Percentiles rank a stretch among this genome's conserved stretches.
Conservation (phyloP, 495 filamentous ascomycete genomes). For the Hyaloscypha variabilis region DNA sequence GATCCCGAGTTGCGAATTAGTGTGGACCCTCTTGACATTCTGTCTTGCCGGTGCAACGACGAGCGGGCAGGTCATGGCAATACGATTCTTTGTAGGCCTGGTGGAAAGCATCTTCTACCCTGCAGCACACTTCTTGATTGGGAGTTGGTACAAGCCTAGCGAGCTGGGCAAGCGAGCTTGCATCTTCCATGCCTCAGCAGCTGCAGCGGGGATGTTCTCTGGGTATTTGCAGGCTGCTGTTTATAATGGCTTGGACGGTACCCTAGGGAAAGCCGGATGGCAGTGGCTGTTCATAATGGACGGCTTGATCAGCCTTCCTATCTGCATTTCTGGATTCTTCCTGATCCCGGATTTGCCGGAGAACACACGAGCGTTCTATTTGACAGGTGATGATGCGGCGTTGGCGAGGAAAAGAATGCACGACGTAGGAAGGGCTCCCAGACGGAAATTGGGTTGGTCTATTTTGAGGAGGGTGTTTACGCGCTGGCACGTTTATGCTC, state of each 20-base stretch:
- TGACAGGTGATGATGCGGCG: constrained; percentile 37
- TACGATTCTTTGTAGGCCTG: constrained; percentile 65
- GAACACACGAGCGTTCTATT: constrained; percentile 55
- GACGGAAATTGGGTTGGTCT: constrained; percentile 33
- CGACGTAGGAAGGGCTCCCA: constrained; percentile 44
- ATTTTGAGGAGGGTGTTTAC: constrained; percentile 46
- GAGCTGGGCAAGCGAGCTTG: constrained; percentile 65
- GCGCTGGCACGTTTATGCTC: constrained; percentile 51
- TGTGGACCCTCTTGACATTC: constrained; percentile 60
- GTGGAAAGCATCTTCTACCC: constrained; percentile 58
- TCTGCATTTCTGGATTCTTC: constrained; percentile 57
- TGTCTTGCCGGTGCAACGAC: constrained; percentile 49
- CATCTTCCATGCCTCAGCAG: constrained; percentile 51
- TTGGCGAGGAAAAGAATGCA: constrained; percentile 42
- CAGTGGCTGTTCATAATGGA: constrained; percentile 66
- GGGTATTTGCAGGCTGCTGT: constrained; percentile 63
- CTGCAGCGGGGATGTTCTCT: constrained; percentile 47
- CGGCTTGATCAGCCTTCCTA: constrained; percentile 46
- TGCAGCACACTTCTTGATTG: constrained; percentile 53
- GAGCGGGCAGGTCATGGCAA: constrained; percentile 54
- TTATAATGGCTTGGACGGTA: constrained; percentile 49
- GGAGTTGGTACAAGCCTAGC: constrained; percentile 63
- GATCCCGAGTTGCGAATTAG: constrained; percentile 55
- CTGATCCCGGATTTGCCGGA: constrained; percentile 61
- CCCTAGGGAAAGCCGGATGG: constrained; percentile 58